phyloP scores from a whole-genome alignment of 768 basidiomycete species.

The Mycena vulgaris region DNA sequence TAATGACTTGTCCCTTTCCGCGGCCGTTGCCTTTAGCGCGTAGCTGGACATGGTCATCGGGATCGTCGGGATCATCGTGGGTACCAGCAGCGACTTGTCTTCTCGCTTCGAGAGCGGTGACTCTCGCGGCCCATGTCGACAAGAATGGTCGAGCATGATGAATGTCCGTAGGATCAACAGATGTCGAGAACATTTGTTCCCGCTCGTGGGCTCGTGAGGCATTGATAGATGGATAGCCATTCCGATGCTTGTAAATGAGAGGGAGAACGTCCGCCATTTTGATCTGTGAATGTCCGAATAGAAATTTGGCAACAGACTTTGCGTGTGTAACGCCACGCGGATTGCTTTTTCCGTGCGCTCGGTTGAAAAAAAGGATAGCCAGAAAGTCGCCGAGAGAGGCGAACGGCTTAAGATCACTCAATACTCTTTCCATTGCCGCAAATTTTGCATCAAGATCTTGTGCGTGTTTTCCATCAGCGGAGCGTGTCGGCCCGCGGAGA shows the following conservation, averaged over 20 bases:
- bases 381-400: neutral
- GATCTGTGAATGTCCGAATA: neutral
- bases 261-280: slow-evolving; percentile 4
- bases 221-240: neutral
- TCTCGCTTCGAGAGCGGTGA: neutral
- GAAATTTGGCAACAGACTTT: neutral
- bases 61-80: slow-evolving; percentile 7
- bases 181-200: slow-evolving; percentile 3
- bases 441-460: neutral
- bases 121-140: neutral
- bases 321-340: neutral
- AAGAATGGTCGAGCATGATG: slow-evolving; percentile 14
- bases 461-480: neutral
- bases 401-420: neutral
- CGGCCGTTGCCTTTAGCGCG: slow-evolving; percentile 1
- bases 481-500: neutral
- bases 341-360: neutral
- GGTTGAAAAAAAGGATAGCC: neutral
- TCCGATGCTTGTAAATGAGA: neutral
- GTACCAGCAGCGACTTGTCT: neutral
- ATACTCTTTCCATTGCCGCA: neutral
- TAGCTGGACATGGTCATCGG: slow-evolving; percentile 1
- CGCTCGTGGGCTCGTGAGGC: neutral
- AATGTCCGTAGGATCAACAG: neutral
- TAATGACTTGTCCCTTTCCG: neutral